phyloP scores from a whole-genome alignment of 2,329 filamentous ascomycete species.

The Alternaria novae-zelandiae region DNA sequence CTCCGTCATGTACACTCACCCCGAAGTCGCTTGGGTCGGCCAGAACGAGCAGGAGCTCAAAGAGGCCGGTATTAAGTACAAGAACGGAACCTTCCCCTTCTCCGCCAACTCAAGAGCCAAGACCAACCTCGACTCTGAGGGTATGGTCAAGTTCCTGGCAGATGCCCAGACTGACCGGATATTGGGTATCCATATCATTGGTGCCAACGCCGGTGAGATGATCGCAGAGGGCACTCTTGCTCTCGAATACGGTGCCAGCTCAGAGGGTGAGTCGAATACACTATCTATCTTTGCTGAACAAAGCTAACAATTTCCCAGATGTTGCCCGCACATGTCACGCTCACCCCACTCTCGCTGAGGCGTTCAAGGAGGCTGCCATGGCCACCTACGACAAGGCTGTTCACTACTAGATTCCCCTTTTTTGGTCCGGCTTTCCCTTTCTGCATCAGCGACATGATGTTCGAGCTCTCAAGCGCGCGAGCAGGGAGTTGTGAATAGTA shows the following conservation, averaged over 20 bases:
- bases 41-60: constrained; percentile 98
- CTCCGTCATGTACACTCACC: constrained; percentile 99
- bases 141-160: constrained; percentile 94
- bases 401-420: constrained; percentile 71
- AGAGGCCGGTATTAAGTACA: constrained; percentile 87
- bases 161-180: constrained; percentile 97
- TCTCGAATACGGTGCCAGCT: constrained; percentile 93
- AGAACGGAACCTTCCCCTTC: constrained; percentile 94
- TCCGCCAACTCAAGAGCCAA: constrained; percentile 97
- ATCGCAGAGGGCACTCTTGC: constrained; percentile 96
- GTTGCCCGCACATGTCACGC: constrained; percentile 84
- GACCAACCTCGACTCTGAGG: constrained; percentile 96
- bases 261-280: constrained; percentile 74
- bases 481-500: constrained; percentile 50
- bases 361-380: constrained; percentile 99
- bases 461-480: constrained; percentile 39
- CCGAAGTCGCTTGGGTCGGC: constrained; percentile 97
- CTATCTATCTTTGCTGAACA: neutral
- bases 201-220: constrained; percentile 97
- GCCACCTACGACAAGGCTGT: constrained; percentile 94
- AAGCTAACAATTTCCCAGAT: constrained; percentile 35
- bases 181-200: constrained; percentile 94
- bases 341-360: constrained; percentile 93
- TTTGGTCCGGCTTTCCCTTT: constrained; percentile 34
- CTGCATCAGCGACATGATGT: constrained; percentile 45